These are phyloP conservation scores for Senna tora DNA, from an alignment of 306 rosid genomes.

Conservation along the genomic window DNA sequence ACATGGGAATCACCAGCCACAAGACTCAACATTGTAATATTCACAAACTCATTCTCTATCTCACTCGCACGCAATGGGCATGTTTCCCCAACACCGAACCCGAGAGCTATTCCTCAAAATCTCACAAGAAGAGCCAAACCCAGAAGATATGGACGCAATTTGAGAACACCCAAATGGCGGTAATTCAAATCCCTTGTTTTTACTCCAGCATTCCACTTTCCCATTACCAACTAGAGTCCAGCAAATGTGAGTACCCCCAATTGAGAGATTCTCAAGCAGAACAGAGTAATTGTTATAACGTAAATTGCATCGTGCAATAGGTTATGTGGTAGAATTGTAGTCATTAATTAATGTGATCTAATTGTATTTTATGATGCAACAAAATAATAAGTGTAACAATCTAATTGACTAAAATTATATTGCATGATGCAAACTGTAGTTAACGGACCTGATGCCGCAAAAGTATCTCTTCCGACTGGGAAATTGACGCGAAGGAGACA, in stretches of 20 bases:
- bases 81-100: constrained; percentile 75
- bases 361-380: too few species aligned
- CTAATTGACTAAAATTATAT: too few species aligned
- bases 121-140: constrained; percentile 82
- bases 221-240: constrained; percentile 54
- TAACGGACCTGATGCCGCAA: constrained; percentile 74
- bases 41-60: constrained; percentile 53
- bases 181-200: background rate
- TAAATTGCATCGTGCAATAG: too few species aligned
- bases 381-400: too few species aligned
- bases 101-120: constrained; percentile 31
- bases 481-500: constrained; percentile 58
- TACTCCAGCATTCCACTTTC: constrained; percentile 67
- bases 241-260: constrained; percentile 72
- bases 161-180: constrained; percentile 43
- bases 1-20: constrained; percentile 68
- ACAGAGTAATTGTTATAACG: constrained; percentile 49
- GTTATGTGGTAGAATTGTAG: too few species aligned
- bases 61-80: constrained; percentile 7
- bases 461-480: constrained; percentile 70
- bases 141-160: constrained; percentile 72
- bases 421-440: constrained; percentile 47
- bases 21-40: constrained; percentile 59
- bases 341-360: too few species aligned
- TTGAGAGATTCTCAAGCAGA: constrained; percentile 59